Evolutionary conservation across 306 rosid species (phyloP).

Genomic region (Acacia confusa): DNA sequence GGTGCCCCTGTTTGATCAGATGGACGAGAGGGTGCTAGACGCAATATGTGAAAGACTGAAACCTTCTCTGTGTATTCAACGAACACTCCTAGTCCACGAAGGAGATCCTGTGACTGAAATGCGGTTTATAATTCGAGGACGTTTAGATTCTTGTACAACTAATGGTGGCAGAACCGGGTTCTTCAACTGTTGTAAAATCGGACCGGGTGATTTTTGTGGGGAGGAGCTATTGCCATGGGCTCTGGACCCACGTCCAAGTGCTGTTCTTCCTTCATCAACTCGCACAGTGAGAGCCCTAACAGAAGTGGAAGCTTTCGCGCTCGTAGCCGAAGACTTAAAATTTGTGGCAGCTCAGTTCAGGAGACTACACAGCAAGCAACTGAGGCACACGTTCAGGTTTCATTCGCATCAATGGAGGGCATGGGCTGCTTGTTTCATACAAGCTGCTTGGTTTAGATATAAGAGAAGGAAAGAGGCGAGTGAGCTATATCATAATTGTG

Average conservation of each 20-base stretch:
- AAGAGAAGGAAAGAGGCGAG: constrained; percentile 44
- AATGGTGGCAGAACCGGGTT: constrained; percentile 63
- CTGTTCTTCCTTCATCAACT: constrained; percentile 52
- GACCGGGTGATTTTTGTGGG: constrained; percentile 64
- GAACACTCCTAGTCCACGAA: constrained; percentile 49
- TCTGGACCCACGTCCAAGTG: constrained; percentile 52
- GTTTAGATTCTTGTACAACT: constrained; percentile 54
- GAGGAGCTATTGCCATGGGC: constrained; percentile 68
- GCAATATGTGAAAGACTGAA: constrained; percentile 66
- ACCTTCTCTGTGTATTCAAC: constrained; percentile 47
- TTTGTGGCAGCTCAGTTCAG: constrained; percentile 62
- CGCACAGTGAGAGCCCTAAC: constrained; percentile 52
- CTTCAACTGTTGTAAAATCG: constrained; percentile 52
- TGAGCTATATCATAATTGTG: constrained; percentile 22
- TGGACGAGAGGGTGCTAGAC: constrained; percentile 57
- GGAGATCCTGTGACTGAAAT: constrained; percentile 59
- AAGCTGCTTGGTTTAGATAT: constrained; percentile 62
- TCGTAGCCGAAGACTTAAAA: constrained; percentile 51
- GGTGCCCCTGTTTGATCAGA: constrained; percentile 64
- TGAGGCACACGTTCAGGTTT: constrained; percentile 51
- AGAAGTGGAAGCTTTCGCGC: constrained; percentile 67
- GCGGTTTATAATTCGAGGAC: constrained; percentile 57
- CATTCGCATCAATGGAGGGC: constrained; percentile 59
- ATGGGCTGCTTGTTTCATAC: constrained; percentile 68
- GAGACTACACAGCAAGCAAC: constrained; percentile 56